These are phyloP conservation scores for Dictyostelium citrinum DNA, from an alignment of 78 protist species.

Conservation along the genomic window DNA sequence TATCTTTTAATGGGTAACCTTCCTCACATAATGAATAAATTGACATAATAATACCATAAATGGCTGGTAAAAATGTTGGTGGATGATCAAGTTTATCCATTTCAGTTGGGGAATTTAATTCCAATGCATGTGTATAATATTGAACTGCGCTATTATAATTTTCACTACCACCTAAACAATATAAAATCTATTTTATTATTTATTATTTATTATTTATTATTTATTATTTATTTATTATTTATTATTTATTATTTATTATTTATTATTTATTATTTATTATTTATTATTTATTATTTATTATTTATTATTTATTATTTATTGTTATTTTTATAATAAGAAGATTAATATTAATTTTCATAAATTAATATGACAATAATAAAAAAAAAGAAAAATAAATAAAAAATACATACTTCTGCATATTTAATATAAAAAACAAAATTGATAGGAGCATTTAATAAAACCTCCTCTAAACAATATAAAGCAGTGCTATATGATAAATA, in stretches of 20 bases:
- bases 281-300: background rate
- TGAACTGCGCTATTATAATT: conserved; percentile 50
- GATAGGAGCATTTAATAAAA: conserved; percentile 45
- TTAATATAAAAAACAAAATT: conserved; percentile 40
- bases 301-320: background rate
- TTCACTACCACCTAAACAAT: conserved; percentile 53
- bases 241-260: too few relatives aligned
- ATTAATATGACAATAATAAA: too few relatives aligned
- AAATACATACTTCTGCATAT: conserved; percentile 63
- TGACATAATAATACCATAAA: conserved; percentile 66
- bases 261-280: background rate
- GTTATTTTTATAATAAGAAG: too few relatives aligned
- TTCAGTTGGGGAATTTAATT: conserved; percentile 32
- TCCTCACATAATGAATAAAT: conserved; percentile 23
- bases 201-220: too few relatives aligned
- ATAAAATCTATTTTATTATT: background rate
- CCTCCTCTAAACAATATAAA: conserved; percentile 49
- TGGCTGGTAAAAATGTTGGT: conserved; percentile 40
- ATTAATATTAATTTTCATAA: too few relatives aligned
- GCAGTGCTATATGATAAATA: conserved; percentile 15
- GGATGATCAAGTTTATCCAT: background rate
- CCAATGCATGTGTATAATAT: conserved; percentile 63
- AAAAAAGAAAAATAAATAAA: too few relatives aligned
- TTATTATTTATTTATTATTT: too few relatives aligned
- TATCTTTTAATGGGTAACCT: background rate